A percentile compares a stretch with the other conserved stretches of the same genome.
These are phyloP conservation scores for Symbiodinium pilosum DNA, from an alignment of 73 alveolate genomes.

Conservation along the genomic window DNA sequence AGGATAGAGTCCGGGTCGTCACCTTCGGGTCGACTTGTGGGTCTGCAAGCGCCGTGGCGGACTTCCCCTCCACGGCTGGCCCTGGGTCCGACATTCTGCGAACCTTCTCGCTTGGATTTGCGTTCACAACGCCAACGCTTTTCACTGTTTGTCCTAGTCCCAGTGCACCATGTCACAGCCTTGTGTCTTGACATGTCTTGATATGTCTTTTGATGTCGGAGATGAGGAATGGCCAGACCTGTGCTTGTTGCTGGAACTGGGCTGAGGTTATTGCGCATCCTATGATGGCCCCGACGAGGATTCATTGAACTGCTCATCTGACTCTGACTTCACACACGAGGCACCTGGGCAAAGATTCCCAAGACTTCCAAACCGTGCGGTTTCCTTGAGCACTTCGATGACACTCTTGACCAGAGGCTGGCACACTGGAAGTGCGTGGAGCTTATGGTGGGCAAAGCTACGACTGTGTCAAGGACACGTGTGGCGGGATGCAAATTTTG, in stretches of 20 bases:
- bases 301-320: neutral
- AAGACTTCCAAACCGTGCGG: too few species aligned
- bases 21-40: neutral
- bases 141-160: neutral
- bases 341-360: too few species aligned
- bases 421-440: neutral
- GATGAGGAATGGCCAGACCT: too few species aligned
- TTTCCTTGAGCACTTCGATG: too few species aligned
- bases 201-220: too few species aligned
- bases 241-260: too few species aligned
- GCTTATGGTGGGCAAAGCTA: neutral
- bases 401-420: too few species aligned
- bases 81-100: neutral
- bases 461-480: slow-evolving; percentile 4
- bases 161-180: too few species aligned
- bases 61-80: slow-evolving; percentile 13
- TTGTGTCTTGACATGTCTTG: too few species aligned
- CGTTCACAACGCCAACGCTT: neutral
- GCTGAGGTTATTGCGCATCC: neutral
- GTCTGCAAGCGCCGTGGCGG: neutral
- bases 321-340: slow-evolving; percentile 16
- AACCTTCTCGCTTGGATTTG: neutral
- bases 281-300: slow-evolving; percentile 6
- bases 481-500: too few species aligned
- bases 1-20: neutral